phyloP scores from a whole-genome alignment of 2,329 filamentous ascomycete species.

The Aspergillus melleus region DNA sequence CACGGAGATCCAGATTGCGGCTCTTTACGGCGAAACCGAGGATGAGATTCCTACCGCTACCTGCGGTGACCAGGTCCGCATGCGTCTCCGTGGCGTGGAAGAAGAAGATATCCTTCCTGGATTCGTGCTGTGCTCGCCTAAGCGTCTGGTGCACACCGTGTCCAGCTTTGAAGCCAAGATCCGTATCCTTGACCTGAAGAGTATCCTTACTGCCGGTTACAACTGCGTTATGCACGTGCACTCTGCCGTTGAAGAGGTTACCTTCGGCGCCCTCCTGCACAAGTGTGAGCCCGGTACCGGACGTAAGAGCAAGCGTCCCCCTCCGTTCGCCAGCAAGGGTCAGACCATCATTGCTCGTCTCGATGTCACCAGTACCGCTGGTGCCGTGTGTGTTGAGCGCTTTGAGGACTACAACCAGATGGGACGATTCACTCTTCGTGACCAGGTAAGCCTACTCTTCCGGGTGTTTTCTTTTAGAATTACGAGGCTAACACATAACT shows the following conservation, averaged over 20 bases:
- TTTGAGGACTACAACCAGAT: conserved; percentile 97
- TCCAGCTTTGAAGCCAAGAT: conserved; percentile 93
- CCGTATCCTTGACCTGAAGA: conserved; percentile 90
- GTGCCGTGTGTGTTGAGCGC: conserved; percentile 85
- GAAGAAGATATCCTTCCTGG: conserved; percentile 96
- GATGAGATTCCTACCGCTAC: conserved; percentile 81
- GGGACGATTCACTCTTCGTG: conserved; percentile 84
- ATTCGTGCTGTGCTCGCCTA: conserved; percentile 93
- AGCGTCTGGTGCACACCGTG: conserved; percentile 90
- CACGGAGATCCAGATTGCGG: conserved; percentile 75
- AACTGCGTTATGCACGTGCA: conserved; percentile 98
- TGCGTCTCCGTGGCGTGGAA: conserved; percentile 90
- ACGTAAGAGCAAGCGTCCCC: conserved; percentile 88
- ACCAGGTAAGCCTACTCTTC: conserved; percentile 62
- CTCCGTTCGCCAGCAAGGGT: conserved; percentile 79
- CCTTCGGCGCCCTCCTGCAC: conserved; percentile 82
- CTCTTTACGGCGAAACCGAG: conserved; percentile 92
- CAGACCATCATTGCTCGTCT: conserved; percentile 89
- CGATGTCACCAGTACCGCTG: conserved; percentile 80
- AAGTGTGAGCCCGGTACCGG: conserved; percentile 93
- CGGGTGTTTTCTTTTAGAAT: conserved; percentile 15
- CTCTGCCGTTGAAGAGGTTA: conserved; percentile 96
- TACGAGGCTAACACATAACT: conserved; percentile 22
- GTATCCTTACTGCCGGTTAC: conserved; percentile 89
- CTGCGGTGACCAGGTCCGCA: conserved; percentile 90